Conservation (phyloP, 208 protist species). For the Vickermania ingenoplastis region DNA sequence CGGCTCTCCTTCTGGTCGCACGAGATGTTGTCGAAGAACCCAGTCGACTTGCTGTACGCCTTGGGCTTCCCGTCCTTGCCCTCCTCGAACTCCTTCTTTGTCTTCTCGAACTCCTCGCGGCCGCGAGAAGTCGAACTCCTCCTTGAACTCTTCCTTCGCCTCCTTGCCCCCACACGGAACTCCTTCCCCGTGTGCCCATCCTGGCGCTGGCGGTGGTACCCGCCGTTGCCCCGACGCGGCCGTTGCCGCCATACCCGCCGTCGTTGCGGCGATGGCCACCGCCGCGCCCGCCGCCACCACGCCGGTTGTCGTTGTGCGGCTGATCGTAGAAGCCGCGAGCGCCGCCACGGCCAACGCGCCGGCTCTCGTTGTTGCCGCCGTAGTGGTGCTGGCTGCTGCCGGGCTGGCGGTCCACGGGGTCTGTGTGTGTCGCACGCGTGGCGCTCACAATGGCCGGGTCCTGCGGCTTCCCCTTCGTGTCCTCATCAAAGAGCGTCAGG, state of each 20-base stretch:
- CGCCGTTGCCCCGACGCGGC: conserved; percentile 4
- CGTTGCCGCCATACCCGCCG: conserved; percentile 25
- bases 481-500: conserved; percentile 66
- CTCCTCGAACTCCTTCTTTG: conserved; percentile 85
- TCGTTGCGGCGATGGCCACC: conserved; percentile 17
- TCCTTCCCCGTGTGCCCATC: conserved; percentile 81
- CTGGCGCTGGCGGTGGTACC: conserved; percentile 35
- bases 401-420: conserved; percentile 3
- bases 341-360: conserved; percentile 4
- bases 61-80: conserved; percentile 80
- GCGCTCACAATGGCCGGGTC: conserved; percentile 81
- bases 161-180: conserved; percentile 49
- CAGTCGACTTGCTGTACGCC: conserved; percentile 68
- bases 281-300: conserved; percentile 14
- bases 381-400: conserved; percentile 13
- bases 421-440: conserved; percentile 14
- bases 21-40: conserved; percentile 84
- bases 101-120: conserved; percentile 85
- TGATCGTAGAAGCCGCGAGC: conserved; percentile 17
- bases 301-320: conserved; percentile 13
- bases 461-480: conserved; percentile 14
- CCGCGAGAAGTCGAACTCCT: conserved; percentile 88
- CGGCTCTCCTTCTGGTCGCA: conserved; percentile 66
- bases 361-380: conserved; percentile 16
- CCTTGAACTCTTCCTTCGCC: conserved; percentile 72